A percentile compares a stretch with the other conserved stretches of the same genome.
These are phyloP conservation scores for Radiomyces spectabilis DNA, from an alignment of 192 early-diverging fungal genomes.

Conservation along the genomic window DNA sequence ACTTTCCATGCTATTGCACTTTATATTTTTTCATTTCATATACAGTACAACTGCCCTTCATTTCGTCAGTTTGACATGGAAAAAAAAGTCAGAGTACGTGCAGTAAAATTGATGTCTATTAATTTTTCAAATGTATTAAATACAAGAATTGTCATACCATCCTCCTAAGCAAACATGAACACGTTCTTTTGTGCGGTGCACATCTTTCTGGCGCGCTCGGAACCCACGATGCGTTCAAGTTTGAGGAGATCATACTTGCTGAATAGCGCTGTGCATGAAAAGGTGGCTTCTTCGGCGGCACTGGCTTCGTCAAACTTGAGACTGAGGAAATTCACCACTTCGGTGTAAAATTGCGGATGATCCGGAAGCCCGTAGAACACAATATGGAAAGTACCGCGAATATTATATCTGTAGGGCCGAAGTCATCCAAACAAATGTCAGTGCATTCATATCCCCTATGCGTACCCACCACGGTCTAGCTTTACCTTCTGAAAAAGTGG, in stretches of 20 bases:
- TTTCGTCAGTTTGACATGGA: neutral
- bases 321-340: conserved; percentile 76
- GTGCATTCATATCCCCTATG: no score
- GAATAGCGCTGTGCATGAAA: conserved; percentile 64
- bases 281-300: conserved; percentile 42
- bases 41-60: neutral
- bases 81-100: neutral
- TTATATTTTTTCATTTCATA: no score
- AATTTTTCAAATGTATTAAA: neutral
- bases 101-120: neutral
- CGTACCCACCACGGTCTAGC: no score
- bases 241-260: conserved; percentile 79
- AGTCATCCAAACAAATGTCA: no score
- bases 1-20: no score
- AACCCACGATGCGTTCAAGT: conserved; percentile 87
- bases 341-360: conserved; percentile 79
- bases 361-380: conserved; percentile 90
- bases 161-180: conserved; percentile 37
- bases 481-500: conserved; percentile 83
- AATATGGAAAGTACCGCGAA: conserved; percentile 78
- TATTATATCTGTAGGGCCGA: conserved; percentile 48
- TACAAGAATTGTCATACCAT: conserved; percentile 5
- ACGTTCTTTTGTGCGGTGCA: conserved; percentile 50
- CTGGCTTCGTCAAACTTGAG: conserved; percentile 34
- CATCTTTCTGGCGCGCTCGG: conserved; percentile 64